These are phyloP conservation scores for Periconia macrospinosa DNA, from an alignment of 2,329 filamentous ascomycete species.

Conservation along the genomic window DNA sequence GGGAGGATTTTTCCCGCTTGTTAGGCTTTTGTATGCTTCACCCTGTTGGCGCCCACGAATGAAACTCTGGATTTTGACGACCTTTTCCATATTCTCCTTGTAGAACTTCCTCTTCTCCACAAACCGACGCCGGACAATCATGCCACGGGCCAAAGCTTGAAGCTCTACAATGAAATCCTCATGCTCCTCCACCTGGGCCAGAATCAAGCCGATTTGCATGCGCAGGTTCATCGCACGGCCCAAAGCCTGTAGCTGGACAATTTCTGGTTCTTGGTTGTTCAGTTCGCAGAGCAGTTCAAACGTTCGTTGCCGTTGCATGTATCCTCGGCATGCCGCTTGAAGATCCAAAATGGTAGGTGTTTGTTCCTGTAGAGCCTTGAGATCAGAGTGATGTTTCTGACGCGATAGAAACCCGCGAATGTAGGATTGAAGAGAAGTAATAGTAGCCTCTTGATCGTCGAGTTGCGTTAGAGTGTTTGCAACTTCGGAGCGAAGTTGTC, in stretches of 20 bases:
- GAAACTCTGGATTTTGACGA: slow-evolving; percentile 98
- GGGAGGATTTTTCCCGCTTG: slow-evolving; percentile 92
- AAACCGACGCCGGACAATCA: slow-evolving; percentile 73
- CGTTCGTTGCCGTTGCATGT: slow-evolving; percentile 63
- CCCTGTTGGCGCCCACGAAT: slow-evolving; percentile 93
- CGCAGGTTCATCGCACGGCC: slow-evolving; percentile 79
- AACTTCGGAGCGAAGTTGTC: slow-evolving; percentile 33
- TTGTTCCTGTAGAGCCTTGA: slow-evolving; percentile 60
- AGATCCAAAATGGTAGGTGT: slow-evolving; percentile 61
- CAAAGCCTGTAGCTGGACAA: slow-evolving; percentile 73
- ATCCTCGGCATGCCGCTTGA: slow-evolving; percentile 70
- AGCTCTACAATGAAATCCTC: slow-evolving; percentile 76
- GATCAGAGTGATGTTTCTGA: slow-evolving; percentile 48
- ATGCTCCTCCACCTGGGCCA: slow-evolving; percentile 78
- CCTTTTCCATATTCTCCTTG: slow-evolving; percentile 97
- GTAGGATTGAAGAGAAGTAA: slow-evolving; percentile 56
- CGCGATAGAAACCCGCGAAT: slow-evolving; percentile 53
- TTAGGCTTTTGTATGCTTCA: slow-evolving; percentile 96
- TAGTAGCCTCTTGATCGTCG: slow-evolving; percentile 44
- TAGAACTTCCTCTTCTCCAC: slow-evolving; percentile 86
- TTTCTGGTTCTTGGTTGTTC: slow-evolving; percentile 66
- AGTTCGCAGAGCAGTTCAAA: slow-evolving; percentile 69
- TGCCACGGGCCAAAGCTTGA: slow-evolving; percentile 74
- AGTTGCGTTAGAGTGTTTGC: slow-evolving; percentile 44
- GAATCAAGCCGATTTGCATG: slow-evolving; percentile 69